Evolutionary conservation across 1,284 basidiomycete genomes (phyloP), one percentile per base, ranked within the genome.

Genomic region (Cutaneotrichosporon sp.): DNA sequence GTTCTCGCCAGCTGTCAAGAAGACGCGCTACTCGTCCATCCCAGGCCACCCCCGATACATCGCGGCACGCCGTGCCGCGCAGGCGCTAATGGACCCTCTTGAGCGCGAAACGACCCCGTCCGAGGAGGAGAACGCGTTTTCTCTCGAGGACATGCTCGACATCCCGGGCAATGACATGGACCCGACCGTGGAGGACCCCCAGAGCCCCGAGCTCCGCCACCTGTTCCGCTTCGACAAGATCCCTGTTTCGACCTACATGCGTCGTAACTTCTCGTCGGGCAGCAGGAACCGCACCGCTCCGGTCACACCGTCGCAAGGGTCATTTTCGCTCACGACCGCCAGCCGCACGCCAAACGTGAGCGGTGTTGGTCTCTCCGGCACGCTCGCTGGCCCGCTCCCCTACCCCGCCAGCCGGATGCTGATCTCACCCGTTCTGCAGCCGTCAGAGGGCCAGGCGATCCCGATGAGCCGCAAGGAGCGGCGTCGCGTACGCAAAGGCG

Each of bases 91-190:
- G 40, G 70, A 73, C 59, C 69, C 67, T 10, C 64, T 70, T 7
- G 73, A 74, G 47, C 66, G 71, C 30, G 73, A 75, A 58, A 68
- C 66, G 31, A 76, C 73, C 2, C 69, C 70, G 1, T 67, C 69
- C 32, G 74, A 71, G 38, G 72, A 69, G 31, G 67, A 67, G 30
- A 64, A 46, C 1, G 68, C 67, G 22, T 69, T 78, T 50, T 71
- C 72, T 8, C 66, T 78, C 40, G 78, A 78, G 62, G 76, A 79
- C 67, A 79, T 78, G 75, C 62, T 79, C 31, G 74, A 79, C 53
- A 63, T 76, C 21, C 65, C 60, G n/a, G 40, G 65, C 30, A 65
- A 69, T 63, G 71, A 74, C 56, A 68, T 73, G 36, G 56, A 69
- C 52, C 60, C 59, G 57, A 60, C 62, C 53, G 21, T 22, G 38